Evolutionary conservation across 1,139 yeast species (phyloP).

Genomic region (Geotrichum carabidarum): DNA sequence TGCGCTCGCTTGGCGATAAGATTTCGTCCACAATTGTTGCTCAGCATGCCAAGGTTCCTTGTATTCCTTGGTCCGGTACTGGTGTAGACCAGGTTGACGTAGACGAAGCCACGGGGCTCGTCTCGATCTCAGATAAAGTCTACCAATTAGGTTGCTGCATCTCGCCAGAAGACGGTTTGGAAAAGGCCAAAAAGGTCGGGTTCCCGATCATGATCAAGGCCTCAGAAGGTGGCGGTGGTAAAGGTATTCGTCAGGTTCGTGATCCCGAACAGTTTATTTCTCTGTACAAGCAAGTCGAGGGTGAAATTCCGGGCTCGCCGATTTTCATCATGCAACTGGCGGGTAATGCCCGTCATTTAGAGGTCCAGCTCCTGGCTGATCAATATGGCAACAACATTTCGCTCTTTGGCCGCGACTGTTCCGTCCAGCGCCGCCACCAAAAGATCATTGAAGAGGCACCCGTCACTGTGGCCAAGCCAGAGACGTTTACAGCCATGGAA

Average conservation of each 20-base stretch:
- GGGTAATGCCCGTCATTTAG: conserved; percentile 92
- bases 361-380: conserved; percentile 90
- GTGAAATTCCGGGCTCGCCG: conserved; percentile 95
- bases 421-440: conserved; percentile 96
- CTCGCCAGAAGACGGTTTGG: conserved; percentile 82
- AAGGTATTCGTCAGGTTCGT: conserved; percentile 92
- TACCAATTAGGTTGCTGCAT: conserved; percentile 85
- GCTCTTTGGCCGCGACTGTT: conserved; percentile 91
- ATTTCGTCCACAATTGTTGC: conserved; percentile 98
- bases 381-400: conserved; percentile 94
- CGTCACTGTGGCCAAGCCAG: conserved; percentile 82
- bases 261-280: conserved; percentile 63
- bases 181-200: conserved; percentile 77
- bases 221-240: conserved; percentile 99
- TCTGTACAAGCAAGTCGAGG: conserved; percentile 81
- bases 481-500: conserved; percentile 88
- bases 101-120: conserved; percentile 67
- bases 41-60: conserved; percentile 95
- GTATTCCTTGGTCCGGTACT: conserved; percentile 99
- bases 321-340: conserved; percentile 92
- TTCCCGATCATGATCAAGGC: conserved; percentile 97
- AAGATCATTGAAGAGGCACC: conserved; percentile 97
- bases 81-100: conserved; percentile 79
- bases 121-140: conserved; percentile 76
- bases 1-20: conserved; percentile 97